Conservation (phyloP, 73 alveolate genomes). For the Symbiodinium pilosum region DNA sequence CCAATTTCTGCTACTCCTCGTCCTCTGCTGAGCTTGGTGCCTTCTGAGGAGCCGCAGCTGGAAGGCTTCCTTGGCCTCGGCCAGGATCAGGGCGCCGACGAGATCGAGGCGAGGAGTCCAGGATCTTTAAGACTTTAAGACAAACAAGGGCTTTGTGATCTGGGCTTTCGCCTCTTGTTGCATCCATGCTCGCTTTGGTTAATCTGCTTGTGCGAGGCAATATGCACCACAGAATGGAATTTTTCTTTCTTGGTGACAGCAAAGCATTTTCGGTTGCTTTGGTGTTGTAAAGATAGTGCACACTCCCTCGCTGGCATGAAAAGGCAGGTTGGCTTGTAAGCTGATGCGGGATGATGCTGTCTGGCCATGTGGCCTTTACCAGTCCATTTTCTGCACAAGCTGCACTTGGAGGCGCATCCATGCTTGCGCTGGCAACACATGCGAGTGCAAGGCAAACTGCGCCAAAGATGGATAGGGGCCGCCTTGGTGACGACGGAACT, state of each 20-base stretch:
- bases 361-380: no score
- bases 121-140: no score
- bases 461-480: not conserved
- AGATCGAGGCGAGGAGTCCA: slow-evolving; percentile 40
- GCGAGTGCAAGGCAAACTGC: slow-evolving; percentile 5
- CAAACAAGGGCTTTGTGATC: no score
- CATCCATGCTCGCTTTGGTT: not conserved
- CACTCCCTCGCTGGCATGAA: no score
- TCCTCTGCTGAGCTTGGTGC: not conserved
- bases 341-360: no score
- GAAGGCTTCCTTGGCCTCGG: slow-evolving; percentile 72
- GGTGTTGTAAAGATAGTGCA: not conserved
- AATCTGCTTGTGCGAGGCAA: not conserved
- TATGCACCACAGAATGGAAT: not conserved
- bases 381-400: no score
- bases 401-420: slow-evolving; percentile 79
- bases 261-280: not conserved
- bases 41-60: slow-evolving; percentile 50
- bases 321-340: no score
- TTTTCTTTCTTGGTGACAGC: not conserved
- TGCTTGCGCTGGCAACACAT: slow-evolving; percentile 32
- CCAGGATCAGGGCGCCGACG: slow-evolving; percentile 31
- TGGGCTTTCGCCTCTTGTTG: not conserved
- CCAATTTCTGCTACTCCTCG: not conserved
- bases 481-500: not conserved